Percentiles rank a stretch among this genome's conserved stretches.
Conservation (phyloP, 2,329 filamentous ascomycete genomes). For the Fusarium domesticum region DNA sequence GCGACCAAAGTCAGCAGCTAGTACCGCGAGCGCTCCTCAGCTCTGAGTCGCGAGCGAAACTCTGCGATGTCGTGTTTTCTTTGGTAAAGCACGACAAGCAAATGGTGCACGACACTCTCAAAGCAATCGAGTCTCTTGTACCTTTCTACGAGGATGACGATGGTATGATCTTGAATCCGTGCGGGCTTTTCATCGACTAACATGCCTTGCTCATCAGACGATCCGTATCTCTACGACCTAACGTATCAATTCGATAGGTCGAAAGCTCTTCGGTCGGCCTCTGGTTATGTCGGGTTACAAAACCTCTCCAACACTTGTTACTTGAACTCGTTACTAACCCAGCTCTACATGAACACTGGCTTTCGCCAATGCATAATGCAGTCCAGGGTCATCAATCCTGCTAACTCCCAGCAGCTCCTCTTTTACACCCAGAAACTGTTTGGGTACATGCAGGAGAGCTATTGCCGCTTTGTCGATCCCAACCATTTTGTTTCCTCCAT, state of each 20-base stretch:
- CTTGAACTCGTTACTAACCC: constrained; percentile 88
- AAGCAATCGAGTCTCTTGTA: constrained; percentile 34
- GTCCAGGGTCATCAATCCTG: constrained; percentile 53
- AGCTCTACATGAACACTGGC: constrained; percentile 90
- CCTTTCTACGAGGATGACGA: constrained; percentile 41
- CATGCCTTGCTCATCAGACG: constrained; percentile 25
- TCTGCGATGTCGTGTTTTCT: constrained; percentile 59
- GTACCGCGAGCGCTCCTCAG: constrained; percentile 49
- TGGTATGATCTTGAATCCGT: constrained; percentile 30
- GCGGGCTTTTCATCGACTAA: constrained; percentile 10
- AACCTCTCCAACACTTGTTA: constrained; percentile 98
- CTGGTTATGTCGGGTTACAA: constrained; percentile 82
- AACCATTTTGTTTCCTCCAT: constrained; percentile 70
- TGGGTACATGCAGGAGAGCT: constrained; percentile 79
- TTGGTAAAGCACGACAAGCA: constrained; percentile 51
- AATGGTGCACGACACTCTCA: constrained; percentile 52
- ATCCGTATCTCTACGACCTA: constrained; percentile 61
- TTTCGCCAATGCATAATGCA: constrained; percentile 83
- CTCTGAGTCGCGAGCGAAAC: constrained; percentile 51
- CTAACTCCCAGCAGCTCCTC: constrained; percentile 64
- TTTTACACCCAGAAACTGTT: constrained; percentile 79
- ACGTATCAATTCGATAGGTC: constrained; percentile 60
- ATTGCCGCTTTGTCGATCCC: constrained; percentile 70
- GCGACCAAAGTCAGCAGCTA: constrained; percentile 28
- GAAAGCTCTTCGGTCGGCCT: constrained; percentile 68